Evolutionary conservation across 2,329 filamentous ascomycete species (phyloP), one percentile per base, ranked within the genome.

Genomic region (Diaporthe sp.): DNA sequence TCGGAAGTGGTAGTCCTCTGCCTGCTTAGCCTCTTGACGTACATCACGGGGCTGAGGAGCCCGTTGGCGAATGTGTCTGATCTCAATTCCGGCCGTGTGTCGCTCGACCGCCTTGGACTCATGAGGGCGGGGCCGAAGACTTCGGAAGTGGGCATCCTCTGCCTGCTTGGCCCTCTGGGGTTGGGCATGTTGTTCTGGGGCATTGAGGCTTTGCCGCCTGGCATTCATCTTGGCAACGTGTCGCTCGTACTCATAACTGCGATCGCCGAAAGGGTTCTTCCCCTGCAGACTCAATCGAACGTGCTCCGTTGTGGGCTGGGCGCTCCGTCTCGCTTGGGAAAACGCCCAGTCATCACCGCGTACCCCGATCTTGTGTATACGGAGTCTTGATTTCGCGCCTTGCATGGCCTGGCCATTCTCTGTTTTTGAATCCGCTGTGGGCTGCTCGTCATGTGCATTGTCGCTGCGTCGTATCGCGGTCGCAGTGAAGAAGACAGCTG

Each of bases 401-500:
- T 28, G 31, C 44, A 15, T 13, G n/a, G 25, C 19, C 51, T 42
- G 19, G 9, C 25, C 25, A 55, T 75, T n/a, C 42, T 60, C 31
- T 39, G 28, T 44, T 19, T 37, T 10, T 2, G 51, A 17, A 25
- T 31, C 22, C 12, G 37, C 10, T n/a, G 15, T 5, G 34, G 28
- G 55, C 17, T 19, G 37, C n/a, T 65, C 53, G 44, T 51, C 46
- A 49, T 42, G 4, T 25, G 13, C 57, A 31, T 71, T 12, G 28
- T 58, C n/a, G 31, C 44, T 37, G 46, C 55, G 34, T 61, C 53
- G 75, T 34, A 7, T 31, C 25, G 53, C 44, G 19, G 60, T 49
- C 39, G 72, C 44, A 28, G 67, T 12, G 72, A 74, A 55, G 65
- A 53, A 42, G 34, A 15, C 39, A 62, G 34, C n/a, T 71, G 34